Conservation (phyloP, 495 filamentous ascomycete genomes). For the Oidiodendron maius region DNA sequence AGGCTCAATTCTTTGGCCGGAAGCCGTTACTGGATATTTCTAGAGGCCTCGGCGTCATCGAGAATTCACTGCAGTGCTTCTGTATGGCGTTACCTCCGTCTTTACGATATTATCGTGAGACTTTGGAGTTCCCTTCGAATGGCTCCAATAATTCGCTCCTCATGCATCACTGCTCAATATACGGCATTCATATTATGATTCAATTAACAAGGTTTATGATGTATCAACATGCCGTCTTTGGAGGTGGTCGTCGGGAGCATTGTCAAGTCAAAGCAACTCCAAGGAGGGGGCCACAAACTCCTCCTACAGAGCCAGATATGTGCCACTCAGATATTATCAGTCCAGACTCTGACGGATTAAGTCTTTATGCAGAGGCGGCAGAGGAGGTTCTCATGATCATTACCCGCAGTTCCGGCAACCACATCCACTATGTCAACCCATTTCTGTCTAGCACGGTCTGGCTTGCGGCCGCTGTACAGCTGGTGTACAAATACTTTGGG, state of each 20-base stretch:
- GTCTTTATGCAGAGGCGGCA: constrained; percentile 20
- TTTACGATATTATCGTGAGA: constrained; percentile 21
- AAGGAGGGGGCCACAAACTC: not conserved
- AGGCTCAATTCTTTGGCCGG: not conserved
- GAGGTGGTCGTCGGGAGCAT: not conserved
- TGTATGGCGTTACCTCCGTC: constrained; percentile 13
- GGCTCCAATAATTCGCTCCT: not conserved
- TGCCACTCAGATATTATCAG: too few species aligned
- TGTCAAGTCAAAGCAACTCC: not conserved
- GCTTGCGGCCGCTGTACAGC: constrained; percentile 23
- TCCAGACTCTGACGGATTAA: not conserved
- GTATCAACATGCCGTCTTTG: constrained; percentile 22
- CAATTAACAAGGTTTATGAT: constrained; percentile 28
- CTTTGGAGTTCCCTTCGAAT: constrained; percentile 15
- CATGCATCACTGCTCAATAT: constrained; percentile 11
- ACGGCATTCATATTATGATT: constrained; percentile 25
- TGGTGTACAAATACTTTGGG: constrained; percentile 6
- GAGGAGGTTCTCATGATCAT: constrained; percentile 20
- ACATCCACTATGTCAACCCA: constrained; percentile 23
- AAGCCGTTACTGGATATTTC: not conserved
- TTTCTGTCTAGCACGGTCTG: constrained; percentile 24
- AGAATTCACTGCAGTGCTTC: constrained; percentile 21
- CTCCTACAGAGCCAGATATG: too few species aligned
- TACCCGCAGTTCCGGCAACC: constrained; percentile 15
- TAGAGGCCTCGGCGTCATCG: not conserved